These are phyloP conservation scores for Chrysoporthe puriensis DNA, from an alignment of 2,329 filamentous ascomycete species.

Conservation along the genomic window DNA sequence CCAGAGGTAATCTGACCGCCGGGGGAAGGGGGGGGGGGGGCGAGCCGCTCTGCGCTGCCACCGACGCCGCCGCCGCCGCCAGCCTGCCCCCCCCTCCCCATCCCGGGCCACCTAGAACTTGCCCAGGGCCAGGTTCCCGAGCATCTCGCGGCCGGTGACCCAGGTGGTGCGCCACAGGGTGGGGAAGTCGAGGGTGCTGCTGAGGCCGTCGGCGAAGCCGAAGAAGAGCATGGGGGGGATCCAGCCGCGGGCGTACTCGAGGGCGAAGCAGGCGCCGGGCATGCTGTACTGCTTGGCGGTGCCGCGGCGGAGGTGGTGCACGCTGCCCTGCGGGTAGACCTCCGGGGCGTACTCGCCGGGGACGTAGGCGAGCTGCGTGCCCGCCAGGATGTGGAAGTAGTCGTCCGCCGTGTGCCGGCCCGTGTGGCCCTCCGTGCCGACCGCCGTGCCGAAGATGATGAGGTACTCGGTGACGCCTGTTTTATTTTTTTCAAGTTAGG, in stretches of 20 bases:
- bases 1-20: too few relatives aligned
- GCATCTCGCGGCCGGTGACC: conserved; percentile 77
- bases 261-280: conserved; percentile 72
- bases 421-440: conserved; percentile 86
- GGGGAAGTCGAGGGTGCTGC: conserved; percentile 81
- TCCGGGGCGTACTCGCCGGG: conserved; percentile 69
- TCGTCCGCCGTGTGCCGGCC: conserved; percentile 91
- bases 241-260: conserved; percentile 86
- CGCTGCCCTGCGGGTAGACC: conserved; percentile 68
- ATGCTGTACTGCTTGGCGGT: conserved; percentile 83
- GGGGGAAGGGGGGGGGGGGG: too few relatives aligned
- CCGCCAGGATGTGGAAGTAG: conserved; percentile 89
- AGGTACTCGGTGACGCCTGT: conserved; percentile 82
- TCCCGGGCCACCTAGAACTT: conserved; percentile 63
- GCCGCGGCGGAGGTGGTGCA: conserved; percentile 74
- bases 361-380: conserved; percentile 76
- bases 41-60: too few relatives aligned
- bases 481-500: conserved; percentile 18
- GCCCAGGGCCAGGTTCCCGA: conserved; percentile 68
- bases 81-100: too few relatives aligned
- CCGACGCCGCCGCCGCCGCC: background rate
- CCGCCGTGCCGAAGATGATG: conserved; percentile 82
- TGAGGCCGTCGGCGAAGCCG: conserved; percentile 80
- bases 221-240: conserved; percentile 93
- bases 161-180: conserved; percentile 80